Base-by-base conservation (phyloP, 768 basidiomycete genomes). In the Mrakia blollopis region DNA sequence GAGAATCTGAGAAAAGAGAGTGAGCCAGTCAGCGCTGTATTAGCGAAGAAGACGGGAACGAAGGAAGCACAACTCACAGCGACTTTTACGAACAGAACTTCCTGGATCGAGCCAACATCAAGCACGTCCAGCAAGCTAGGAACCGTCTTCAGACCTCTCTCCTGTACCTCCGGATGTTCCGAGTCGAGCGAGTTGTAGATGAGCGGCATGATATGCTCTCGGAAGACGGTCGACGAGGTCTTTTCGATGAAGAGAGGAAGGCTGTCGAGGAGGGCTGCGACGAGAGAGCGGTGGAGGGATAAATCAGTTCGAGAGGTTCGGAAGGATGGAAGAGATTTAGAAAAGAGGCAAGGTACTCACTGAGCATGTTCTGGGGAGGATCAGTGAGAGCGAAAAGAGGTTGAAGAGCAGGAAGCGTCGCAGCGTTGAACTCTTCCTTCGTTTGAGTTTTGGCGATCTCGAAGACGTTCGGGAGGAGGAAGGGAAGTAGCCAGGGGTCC, bases 351-450 rank as follows among this genome's bases (percentile, higher is more conserved):
- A 35, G 23, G 2, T 3, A 80, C 82, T 63, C 30, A 82, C 83
- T 94, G 71, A 98, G 83, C 92, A 98, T 96, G 79, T 95, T 97
- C 84, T 98, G 95, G 0, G 96, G 95, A 25, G 97, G 96, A 80
- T 99, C 97, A 82, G 92, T 94, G 81, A 98, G 85, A 0, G 86
- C 86, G 79, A 99, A 99, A 25, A 99, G 84, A 0, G 95, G 96
- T 81, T 91, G 94, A 50, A 98, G 86, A 80, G 90, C 91, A 1
- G 94, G 93, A 6, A 98, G 85, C 3, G 98, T 94, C 73, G 88
- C 85, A 25, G 86, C 85, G 0, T 91, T 90, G 81, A 99, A 99
- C 81, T 95, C 93, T 21, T 87, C 81, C 63, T 92, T 87, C 9
- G 91, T 89, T 69, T 98, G 85, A 32, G 89, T 86, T 77, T 87